Conservation (phyloP, 1,284 basidiomycete genomes). For the Pholiota adiposa region DNA sequence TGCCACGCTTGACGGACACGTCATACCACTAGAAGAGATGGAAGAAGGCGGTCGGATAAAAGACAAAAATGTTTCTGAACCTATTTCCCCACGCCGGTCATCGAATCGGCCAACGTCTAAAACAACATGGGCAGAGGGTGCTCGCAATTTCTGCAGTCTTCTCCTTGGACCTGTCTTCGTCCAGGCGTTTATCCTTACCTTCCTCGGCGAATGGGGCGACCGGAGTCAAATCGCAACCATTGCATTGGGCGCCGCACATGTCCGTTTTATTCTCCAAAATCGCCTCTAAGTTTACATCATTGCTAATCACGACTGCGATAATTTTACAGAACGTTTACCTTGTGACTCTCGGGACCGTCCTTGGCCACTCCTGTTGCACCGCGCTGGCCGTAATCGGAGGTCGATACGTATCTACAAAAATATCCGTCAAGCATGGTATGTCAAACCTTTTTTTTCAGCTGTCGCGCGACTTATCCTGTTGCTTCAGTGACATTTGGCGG, state of each 20-base stretch:
- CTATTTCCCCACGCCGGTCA: constrained; percentile 2
- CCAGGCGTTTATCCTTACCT: constrained; percentile 94
- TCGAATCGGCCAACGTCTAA: constrained; percentile 26
- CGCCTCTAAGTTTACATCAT: constrained; percentile 14
- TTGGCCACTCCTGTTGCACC: constrained; percentile 91
- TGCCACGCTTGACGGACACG: constrained; percentile 37
- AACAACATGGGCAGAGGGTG: constrained; percentile 57
- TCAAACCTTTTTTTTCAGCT: constrained; percentile 16
- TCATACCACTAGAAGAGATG: constrained; percentile 64
- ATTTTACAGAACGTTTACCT: constrained; percentile 63
- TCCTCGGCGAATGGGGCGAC: constrained; percentile 99
- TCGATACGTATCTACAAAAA: constrained; percentile 89
- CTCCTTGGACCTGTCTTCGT: constrained; percentile 93
- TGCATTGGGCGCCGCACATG: constrained; percentile 94
- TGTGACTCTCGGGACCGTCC: constrained; percentile 87
- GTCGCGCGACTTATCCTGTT: background rate
- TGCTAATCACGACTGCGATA: background rate
- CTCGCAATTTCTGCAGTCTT: constrained; percentile 82
- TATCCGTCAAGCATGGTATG: constrained; percentile 93
- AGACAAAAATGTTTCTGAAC: background rate
- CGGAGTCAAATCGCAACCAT: constrained; percentile 98
- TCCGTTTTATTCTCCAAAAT: constrained; percentile 46
- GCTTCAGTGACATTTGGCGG: constrained; percentile 82
- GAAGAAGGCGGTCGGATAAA: constrained; percentile 52
- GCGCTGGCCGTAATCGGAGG: constrained; percentile 90